Evolutionary conservation across 83 land plant genomes (phyloP).

Genomic region (Picea abies): DNA sequence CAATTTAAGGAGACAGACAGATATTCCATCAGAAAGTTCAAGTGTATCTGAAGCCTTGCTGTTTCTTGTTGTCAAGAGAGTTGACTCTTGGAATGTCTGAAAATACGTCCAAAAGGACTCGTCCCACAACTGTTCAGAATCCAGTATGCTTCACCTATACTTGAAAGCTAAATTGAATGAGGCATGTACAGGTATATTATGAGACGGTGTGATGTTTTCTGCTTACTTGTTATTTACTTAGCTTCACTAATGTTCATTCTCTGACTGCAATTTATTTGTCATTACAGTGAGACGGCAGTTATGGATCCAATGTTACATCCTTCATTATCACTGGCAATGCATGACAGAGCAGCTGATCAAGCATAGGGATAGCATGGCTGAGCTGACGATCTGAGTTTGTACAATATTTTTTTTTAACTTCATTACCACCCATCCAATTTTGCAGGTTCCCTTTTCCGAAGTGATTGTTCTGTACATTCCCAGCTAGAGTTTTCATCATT

Average conservation of each 20-base stretch:
- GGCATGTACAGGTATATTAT: background rate
- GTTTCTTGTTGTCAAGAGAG: background rate
- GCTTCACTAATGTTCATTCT: background rate
- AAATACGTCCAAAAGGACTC: no score
- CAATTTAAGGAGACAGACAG: no score
- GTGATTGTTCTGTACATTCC: conserved; percentile 4
- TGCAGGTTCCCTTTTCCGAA: background rate
- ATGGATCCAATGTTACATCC: background rate
- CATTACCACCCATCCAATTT: background rate
- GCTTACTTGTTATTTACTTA: background rate
- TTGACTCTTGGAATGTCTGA: background rate
- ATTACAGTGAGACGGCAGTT: background rate
- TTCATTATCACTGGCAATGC: background rate
- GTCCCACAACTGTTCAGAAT: no score
- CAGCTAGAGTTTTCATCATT: background rate
- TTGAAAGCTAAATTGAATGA: no score
- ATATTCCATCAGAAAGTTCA: background rate
- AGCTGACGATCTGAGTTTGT: background rate
- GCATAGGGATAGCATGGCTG: background rate
- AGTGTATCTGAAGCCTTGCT: background rate
- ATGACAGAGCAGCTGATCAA: background rate
- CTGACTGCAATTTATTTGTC: background rate
- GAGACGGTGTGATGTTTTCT: background rate
- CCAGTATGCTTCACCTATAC: no score
- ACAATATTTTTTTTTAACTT: background rate